Percentiles rank a stretch among this genome's conserved stretches.
phyloP scores from a whole-genome alignment of 169 alveolate genomes.

The Eimeria acervulina region DNA sequence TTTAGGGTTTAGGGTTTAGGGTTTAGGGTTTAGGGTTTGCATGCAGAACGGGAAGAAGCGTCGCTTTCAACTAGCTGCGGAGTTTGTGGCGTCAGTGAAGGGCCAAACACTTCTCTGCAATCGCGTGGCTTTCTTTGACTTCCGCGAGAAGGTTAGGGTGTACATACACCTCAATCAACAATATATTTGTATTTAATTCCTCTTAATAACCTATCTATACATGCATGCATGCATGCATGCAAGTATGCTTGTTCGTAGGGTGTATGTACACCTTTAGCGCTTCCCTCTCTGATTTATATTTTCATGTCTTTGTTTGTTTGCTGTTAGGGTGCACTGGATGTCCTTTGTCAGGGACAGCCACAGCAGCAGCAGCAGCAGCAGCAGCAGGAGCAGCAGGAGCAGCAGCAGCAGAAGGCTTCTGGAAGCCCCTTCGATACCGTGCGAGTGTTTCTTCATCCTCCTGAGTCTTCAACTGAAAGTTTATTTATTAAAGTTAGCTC shows the following conservation, averaged over 20 bases:
- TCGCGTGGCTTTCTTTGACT: constrained; percentile 66
- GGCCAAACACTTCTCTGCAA: constrained; percentile 5
- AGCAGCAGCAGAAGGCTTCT: neutral
- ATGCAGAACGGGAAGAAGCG: neutral
- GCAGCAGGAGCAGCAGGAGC: constrained; percentile 67
- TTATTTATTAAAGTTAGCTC: constrained; percentile 64
- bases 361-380: constrained; percentile 31
- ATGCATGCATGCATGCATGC: constrained; percentile 28
- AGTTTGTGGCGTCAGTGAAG: neutral
- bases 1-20: constrained; percentile 53
- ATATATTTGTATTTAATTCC: too few relatives aligned
- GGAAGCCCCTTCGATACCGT: constrained; percentile 31
- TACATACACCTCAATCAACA: neutral
- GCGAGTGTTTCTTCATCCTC: constrained; percentile 41
- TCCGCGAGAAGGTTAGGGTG: constrained; percentile 50
- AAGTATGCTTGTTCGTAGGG: too few relatives aligned
- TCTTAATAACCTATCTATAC: too few relatives aligned
- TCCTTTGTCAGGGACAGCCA: constrained; percentile 67
- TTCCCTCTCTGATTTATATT: too few relatives aligned
- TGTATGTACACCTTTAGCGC: too few relatives aligned
- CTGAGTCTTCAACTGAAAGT: constrained; percentile 11
- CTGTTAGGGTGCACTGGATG: constrained; percentile 62
- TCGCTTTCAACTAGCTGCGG: neutral
- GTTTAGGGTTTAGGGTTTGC: constrained; percentile 24
- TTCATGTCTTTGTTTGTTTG: neutral